Base-by-base conservation (phyloP, 2,329 filamentous ascomycete species). In the Verticillium longisporum region DNA sequence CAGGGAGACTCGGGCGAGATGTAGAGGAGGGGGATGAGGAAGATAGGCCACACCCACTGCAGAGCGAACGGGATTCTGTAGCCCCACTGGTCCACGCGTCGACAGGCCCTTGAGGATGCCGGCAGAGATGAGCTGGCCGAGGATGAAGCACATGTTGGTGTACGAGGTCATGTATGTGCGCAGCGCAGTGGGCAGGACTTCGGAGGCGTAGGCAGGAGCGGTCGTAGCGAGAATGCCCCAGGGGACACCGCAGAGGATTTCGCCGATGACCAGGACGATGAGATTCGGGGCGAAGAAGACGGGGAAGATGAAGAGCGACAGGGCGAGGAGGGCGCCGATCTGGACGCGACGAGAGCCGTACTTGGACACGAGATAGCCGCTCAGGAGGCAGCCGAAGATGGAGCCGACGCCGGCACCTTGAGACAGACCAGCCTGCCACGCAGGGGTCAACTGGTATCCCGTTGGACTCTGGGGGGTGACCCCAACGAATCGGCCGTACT, bases 91-190 rank as follows among this genome's bases (percentile, higher is more conserved):
- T 73, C 74, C 63, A 9, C 79, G 66, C 21, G 69, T 70, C 53
- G 74, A 70, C 0, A 78, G 76, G 2, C 75, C 77, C 2, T 77
- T 75, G 1, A 78, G 80, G 38, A 80, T 74, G 6, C 75, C 76
- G 61, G 80, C 80, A 4, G 74, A 83, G 2, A 87, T 73, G 4
- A 88, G 76, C 67, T 87, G 84, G 1, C 85, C 85, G 18, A 84
- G 84, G 53, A 86, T 84, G 71, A 86, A 88, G 67, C 83, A 86
- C 41, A 87, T 72, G 66, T 87, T 87, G 61, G 86, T 81, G 61
- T 81, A 87, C 37, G 80, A 81, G 1, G 84, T 87, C 26, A 87
- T 72, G 55, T 83, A 78, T 33, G 82, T 83, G 33, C 85, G 78
- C 45, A 88, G 77, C 1, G 80, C 79, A 34, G 84, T 75, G 1